Evolutionary conservation across 2,329 filamentous ascomycete species (phyloP).

Genomic region (Nothophaeocryptopus gaeumannii): DNA sequence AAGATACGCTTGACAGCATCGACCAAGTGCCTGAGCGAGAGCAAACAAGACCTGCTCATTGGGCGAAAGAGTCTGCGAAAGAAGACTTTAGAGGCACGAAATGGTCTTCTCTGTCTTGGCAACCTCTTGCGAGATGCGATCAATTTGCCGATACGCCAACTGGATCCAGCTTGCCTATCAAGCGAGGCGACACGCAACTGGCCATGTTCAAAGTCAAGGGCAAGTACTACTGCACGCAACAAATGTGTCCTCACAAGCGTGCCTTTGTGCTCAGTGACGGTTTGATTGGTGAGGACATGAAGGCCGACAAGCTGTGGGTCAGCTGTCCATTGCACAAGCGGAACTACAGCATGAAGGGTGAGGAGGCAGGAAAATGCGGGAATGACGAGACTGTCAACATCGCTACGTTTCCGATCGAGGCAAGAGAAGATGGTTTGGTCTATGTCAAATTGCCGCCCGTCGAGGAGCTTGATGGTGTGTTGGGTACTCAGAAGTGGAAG

Average conservation of each 20-base stretch:
- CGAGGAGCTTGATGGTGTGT: constrained; percentile 72
- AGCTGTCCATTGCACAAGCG: constrained; percentile 87
- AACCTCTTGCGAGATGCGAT: constrained; percentile 69
- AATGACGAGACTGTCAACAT: constrained; percentile 75
- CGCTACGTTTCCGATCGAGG: constrained; percentile 76
- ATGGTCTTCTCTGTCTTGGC: constrained; percentile 71
- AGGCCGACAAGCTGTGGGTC: constrained; percentile 70
- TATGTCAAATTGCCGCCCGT: constrained; percentile 78
- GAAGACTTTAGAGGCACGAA: constrained; percentile 70
- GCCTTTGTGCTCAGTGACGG: constrained; percentile 87
- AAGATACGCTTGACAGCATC: constrained; percentile 63
- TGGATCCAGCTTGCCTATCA: constrained; percentile 72
- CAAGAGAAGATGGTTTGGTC: constrained; percentile 70
- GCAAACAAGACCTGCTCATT: constrained; percentile 72
- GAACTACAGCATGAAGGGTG: constrained; percentile 73
- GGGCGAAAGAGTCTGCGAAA: constrained; percentile 65
- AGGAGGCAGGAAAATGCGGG: constrained; percentile 65
- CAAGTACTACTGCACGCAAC: constrained; percentile 79
- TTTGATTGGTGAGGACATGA: constrained; percentile 66
- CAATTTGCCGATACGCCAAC: constrained; percentile 70
- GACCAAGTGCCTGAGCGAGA: constrained; percentile 70
- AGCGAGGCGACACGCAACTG: constrained; percentile 84
- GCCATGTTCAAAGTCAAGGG: constrained; percentile 82
- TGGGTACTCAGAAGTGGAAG: constrained; percentile 77
- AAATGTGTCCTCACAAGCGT: constrained; percentile 93